phyloP scores from a whole-genome alignment of 192 early-diverging fungal species.

The Umbelopsis sp. region DNA sequence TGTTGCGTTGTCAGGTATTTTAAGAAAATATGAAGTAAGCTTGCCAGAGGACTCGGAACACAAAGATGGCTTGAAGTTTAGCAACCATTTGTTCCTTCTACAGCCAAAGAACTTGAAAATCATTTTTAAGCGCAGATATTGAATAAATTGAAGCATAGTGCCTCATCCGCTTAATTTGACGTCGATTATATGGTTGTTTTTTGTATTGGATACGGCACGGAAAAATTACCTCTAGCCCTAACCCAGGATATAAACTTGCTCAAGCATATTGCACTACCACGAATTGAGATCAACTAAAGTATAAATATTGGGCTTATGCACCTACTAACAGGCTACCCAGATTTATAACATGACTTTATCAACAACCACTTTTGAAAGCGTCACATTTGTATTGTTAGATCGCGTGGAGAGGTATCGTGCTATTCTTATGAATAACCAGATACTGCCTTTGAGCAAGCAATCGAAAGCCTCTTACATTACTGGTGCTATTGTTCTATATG shows the following conservation, averaged over 20 bases:
- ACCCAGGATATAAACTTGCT: no score
- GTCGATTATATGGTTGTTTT: no score
- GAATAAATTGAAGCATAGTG: background rate
- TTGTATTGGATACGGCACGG: no score
- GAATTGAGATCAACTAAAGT: no score
- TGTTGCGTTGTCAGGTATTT: slow-evolving; percentile 36
- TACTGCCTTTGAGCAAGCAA: background rate
- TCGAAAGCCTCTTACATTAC: background rate
- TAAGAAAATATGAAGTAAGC: slow-evolving; percentile 17
- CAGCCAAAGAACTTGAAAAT: background rate
- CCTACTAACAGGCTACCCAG: no score
- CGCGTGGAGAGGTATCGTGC: background rate
- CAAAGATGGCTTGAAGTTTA: background rate
- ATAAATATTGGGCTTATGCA: no score
- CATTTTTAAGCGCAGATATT: background rate
- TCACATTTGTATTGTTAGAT: no score
- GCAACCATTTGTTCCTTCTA: background rate
- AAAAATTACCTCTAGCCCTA: no score
- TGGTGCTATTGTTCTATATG: background rate
- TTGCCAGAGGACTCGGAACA: slow-evolving; percentile 14
- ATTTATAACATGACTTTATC: no score
- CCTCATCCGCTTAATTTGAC: no score
- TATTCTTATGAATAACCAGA: background rate
- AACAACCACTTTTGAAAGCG: no score
- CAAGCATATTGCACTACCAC: no score